A percentile compares a stretch with the other conserved stretches of the same genome.
Conservation (phyloP, 805 yeast species). For the Komagataella pseudopastoris region DNA sequence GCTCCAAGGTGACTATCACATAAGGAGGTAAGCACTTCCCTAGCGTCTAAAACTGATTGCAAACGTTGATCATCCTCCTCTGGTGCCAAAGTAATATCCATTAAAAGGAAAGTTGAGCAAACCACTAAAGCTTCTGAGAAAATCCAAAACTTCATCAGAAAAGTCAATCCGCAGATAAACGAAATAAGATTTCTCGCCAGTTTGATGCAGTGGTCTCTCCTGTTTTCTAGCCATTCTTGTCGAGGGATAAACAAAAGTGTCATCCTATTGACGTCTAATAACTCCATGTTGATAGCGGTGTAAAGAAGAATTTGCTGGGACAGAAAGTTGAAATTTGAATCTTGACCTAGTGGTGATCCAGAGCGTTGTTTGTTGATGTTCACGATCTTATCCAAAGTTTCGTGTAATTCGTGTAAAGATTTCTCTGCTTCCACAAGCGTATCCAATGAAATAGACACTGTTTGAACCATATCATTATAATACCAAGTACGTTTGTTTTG, state of each 20-base stretch:
- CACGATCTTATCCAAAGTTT: background rate
- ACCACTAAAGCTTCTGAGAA: background rate
- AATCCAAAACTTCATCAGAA: background rate
- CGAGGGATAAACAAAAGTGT: background rate
- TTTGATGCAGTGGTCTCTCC: background rate
- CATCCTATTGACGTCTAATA: background rate
- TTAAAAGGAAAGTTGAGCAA: background rate
- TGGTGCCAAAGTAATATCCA: background rate
- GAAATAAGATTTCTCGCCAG: background rate
- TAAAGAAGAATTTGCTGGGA: background rate
- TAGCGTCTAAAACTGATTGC: background rate
- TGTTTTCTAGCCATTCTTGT: background rate
- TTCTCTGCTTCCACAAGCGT: background rate
- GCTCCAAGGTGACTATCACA: background rate
- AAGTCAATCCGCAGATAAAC: background rate
- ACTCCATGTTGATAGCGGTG: background rate
- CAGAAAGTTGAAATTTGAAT: background rate
- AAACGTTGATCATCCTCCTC: background rate
- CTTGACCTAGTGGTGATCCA: background rate
- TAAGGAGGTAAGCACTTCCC: background rate
- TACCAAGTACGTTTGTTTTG: background rate
- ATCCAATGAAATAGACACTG: background rate
- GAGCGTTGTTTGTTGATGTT: background rate
- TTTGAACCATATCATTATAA: background rate
- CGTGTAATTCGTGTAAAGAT: background rate